These are phyloP conservation scores for Angomonas deanei DNA, from an alignment of 208 protist genomes.

Conservation along the genomic window DNA sequence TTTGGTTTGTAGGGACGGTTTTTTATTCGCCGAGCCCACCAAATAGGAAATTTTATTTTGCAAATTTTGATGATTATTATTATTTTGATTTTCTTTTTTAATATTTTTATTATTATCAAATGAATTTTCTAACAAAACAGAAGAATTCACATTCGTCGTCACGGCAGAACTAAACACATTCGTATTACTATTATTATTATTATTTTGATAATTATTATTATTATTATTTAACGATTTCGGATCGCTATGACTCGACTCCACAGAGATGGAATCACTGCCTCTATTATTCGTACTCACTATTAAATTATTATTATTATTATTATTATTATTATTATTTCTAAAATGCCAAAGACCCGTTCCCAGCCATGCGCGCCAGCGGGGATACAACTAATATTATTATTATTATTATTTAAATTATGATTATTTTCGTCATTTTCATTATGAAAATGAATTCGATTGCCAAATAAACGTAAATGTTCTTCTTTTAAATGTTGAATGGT, in stretches of 20 bases:
- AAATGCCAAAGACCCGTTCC: background rate
- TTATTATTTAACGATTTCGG: no score
- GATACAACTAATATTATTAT: constrained; percentile 1
- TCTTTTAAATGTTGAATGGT: background rate
- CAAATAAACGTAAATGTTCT: background rate
- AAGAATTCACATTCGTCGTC: background rate
- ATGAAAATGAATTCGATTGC: background rate
- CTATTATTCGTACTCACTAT: background rate
- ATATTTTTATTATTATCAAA: background rate
- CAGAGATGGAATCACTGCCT: no score
- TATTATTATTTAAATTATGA: background rate
- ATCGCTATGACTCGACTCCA: no score
- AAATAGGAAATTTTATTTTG: background rate
- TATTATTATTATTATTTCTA: background rate
- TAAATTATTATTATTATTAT: background rate
- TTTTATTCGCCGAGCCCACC: background rate
- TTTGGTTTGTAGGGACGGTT: background rate
- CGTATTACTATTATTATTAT: constrained; percentile 5
- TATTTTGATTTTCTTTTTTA: background rate
- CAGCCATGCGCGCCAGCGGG: background rate
- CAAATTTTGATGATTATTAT: background rate
- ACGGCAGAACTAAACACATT: no score
- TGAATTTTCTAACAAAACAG: background rate
- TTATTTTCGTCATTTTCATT: background rate
- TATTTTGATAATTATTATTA: background rate